Percentiles rank a stretch among this genome's conserved stretches.
Conservation (phyloP, 164 flowering plant species). For the Protea cynaroides region DNA sequence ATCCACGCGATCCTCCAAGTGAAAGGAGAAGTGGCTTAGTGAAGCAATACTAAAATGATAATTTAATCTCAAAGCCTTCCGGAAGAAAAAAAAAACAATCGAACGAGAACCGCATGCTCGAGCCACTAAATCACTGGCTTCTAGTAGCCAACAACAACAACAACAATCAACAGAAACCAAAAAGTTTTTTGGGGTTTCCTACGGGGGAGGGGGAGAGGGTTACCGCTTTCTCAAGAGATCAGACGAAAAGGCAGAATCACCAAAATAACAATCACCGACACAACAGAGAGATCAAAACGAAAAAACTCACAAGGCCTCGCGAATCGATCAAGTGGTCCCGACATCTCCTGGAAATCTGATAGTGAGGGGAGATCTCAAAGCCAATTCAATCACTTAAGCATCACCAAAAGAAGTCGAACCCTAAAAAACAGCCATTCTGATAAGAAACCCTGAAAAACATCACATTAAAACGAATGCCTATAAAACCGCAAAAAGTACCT, state of each 20-base stretch:
- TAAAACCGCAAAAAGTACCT: background rate
- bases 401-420: background rate
- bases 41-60: too few species aligned
- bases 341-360: conserved; percentile 21
- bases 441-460: background rate
- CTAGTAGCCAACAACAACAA: too few species aligned
- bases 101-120: too few species aligned
- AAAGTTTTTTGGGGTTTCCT: too few species aligned
- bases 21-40: too few species aligned
- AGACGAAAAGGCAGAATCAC: background rate
- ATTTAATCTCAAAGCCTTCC: too few species aligned
- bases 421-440: conserved; percentile 1
- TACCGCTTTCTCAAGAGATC: background rate
- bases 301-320: conserved; percentile 39
- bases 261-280: background rate
- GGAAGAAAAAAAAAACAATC: too few species aligned
- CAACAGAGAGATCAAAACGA: background rate
- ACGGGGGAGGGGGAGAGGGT: background rate
- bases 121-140: too few species aligned
- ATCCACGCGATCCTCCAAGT: too few species aligned
- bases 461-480: background rate
- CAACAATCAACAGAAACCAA: background rate
- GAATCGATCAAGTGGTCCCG: conserved; percentile 43
- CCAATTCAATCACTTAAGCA: background rate
- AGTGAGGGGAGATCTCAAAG: background rate